These are phyloP conservation scores for Fusarium pilosicola DNA, from an alignment of 2,329 filamentous ascomycete species.

Conservation along the genomic window DNA sequence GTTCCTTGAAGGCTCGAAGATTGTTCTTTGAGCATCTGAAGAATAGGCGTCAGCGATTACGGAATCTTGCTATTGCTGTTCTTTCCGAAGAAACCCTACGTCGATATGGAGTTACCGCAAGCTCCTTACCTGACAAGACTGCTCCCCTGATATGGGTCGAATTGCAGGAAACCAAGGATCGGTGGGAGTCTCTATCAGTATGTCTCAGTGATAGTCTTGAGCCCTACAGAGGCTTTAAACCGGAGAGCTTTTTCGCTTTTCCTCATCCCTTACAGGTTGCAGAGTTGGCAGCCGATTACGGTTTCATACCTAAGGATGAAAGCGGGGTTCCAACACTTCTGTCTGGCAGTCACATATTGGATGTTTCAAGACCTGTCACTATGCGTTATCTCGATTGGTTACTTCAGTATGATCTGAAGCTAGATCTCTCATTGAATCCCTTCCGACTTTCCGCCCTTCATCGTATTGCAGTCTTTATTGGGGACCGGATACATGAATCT, in stretches of 20 bases:
- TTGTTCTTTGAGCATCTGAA: not conserved
- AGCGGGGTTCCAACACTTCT: not conserved
- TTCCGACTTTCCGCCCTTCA: not conserved
- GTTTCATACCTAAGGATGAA: not conserved
- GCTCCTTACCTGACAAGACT: not conserved
- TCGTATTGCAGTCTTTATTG: not conserved
- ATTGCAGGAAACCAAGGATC: not conserved
- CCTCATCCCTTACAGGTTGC: not conserved
- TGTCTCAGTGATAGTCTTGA: not conserved
- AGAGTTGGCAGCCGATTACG: not conserved
- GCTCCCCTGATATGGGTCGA: not conserved
- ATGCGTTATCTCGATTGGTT: not conserved
- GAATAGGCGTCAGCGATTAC: not conserved
- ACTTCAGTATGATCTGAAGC: not conserved
- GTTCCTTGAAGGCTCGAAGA: not conserved
- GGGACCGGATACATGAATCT: no score
- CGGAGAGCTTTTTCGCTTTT: not conserved
- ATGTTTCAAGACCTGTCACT: rapidly evolving
- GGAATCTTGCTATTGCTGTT: rapidly evolving
- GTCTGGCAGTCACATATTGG: not conserved
- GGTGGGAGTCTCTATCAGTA: no score
- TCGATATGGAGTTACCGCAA: not conserved
- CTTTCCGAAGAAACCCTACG: not conserved
- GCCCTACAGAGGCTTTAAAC: not conserved
- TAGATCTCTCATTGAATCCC: not conserved